Evolutionary conservation across 2,329 filamentous ascomycete species (phyloP).

Genomic region (Bipolaris cookei): DNA sequence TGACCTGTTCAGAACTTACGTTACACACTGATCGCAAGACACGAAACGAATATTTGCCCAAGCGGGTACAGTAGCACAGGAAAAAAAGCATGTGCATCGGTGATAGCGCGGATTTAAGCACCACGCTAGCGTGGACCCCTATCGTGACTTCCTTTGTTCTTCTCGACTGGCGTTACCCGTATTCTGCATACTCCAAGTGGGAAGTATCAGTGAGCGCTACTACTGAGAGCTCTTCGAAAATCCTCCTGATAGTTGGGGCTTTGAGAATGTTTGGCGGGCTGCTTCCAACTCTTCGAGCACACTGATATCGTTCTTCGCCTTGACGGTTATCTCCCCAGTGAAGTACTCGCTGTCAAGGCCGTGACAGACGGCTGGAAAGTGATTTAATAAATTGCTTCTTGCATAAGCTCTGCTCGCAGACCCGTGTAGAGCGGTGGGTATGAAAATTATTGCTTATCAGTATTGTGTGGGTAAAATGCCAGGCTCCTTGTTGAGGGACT

Average conservation of each 20-base stretch:
- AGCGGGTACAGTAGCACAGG: neutral
- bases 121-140: neutral
- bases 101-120: neutral
- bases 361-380: conserved; percentile 1
- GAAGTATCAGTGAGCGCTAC: neutral
- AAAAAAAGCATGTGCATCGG: neutral
- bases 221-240: neutral
- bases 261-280: too few relatives aligned
- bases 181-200: neutral
- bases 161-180: neutral
- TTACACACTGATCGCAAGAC: neutral
- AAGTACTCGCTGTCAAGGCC: neutral
- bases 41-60: neutral
- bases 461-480: conserved; percentile 30
- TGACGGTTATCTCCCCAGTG: neutral
- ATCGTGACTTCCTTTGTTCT: neutral
- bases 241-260: too few relatives aligned
- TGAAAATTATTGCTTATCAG: conserved; percentile 31
- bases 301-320: neutral
- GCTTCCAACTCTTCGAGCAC: neutral
- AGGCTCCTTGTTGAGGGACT: conserved; percentile 8
- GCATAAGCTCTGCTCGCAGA: conserved; percentile 20
- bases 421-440: conserved; percentile 25
- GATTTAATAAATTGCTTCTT: conserved; percentile 22
- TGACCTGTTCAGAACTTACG: too few relatives aligned